Conservation (phyloP, 257 asterid genomes). For the Rauvolfia tetraphylla region DNA sequence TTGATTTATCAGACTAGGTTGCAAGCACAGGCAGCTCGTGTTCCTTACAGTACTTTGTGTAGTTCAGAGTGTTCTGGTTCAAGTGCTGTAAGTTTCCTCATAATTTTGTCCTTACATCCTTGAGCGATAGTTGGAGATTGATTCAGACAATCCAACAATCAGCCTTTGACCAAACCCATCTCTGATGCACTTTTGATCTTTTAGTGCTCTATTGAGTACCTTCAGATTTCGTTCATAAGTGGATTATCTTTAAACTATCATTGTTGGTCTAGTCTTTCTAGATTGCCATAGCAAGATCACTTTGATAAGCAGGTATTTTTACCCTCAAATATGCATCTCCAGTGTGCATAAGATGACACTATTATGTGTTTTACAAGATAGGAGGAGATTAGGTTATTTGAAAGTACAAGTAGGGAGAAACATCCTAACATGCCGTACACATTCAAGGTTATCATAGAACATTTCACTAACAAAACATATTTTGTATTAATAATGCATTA, state of each 20-base stretch:
- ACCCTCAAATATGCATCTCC: background rate
- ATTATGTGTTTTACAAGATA: background rate
- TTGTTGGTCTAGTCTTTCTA: background rate
- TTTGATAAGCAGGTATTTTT: background rate
- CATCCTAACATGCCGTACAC: background rate
- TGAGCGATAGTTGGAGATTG: background rate
- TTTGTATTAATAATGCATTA: background rate
- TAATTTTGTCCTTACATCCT: background rate
- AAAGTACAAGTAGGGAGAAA: background rate
- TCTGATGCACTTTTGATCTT: background rate
- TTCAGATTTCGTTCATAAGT: background rate
- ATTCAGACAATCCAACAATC: background rate
- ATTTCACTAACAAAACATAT: background rate
- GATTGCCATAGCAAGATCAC: background rate
- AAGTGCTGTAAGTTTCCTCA: slow-evolving; percentile 25
- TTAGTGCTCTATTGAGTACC: background rate
- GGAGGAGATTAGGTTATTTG: too few species aligned
- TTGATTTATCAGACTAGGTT: slow-evolving; percentile 60
- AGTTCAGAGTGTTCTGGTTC: slow-evolving; percentile 22
- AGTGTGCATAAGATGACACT: too few species aligned
- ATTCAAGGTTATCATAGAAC: background rate
- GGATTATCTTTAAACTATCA: background rate
- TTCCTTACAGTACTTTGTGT: slow-evolving; percentile 42
- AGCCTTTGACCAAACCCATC: background rate
- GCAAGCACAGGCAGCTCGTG: slow-evolving; percentile 93